Conservation (phyloP, 345 rosid species). For the Rhodamnia rubescens region DNA sequence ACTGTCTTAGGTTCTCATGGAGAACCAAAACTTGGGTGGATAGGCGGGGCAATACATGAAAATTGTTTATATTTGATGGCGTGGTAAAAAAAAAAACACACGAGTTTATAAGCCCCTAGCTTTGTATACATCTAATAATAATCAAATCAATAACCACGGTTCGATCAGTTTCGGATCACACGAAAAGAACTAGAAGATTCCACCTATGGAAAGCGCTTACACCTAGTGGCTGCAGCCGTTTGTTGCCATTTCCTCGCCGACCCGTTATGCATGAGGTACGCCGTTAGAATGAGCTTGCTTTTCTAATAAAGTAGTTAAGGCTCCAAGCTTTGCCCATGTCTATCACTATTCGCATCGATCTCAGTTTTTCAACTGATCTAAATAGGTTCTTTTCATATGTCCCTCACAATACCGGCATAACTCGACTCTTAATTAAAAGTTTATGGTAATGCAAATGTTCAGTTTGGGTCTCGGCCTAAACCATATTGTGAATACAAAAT, state of each 20-base stretch:
- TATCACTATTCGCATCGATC: no score
- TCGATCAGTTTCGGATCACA: background rate
- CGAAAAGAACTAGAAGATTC: background rate
- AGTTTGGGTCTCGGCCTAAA: background rate
- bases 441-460: background rate
- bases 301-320: background rate
- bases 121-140: background rate
- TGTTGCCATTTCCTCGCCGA: background rate
- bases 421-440: background rate
- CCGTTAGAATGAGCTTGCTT: background rate
- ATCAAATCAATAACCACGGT: background rate
- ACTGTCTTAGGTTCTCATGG: no score
- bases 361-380: no score
- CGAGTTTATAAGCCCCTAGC: background rate
- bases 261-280: background rate
- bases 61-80: no score
- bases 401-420: background rate
- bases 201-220: background rate
- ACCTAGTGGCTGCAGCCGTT: background rate
- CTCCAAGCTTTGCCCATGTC: background rate
- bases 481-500: background rate
- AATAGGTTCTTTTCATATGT: slow-evolving; percentile 5
- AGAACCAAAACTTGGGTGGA: no score
- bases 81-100: background rate
- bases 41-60: no score